These are phyloP conservation scores for Diaporthe longicolla DNA, from an alignment of 2,329 filamentous ascomycete species.

Conservation along the genomic window DNA sequence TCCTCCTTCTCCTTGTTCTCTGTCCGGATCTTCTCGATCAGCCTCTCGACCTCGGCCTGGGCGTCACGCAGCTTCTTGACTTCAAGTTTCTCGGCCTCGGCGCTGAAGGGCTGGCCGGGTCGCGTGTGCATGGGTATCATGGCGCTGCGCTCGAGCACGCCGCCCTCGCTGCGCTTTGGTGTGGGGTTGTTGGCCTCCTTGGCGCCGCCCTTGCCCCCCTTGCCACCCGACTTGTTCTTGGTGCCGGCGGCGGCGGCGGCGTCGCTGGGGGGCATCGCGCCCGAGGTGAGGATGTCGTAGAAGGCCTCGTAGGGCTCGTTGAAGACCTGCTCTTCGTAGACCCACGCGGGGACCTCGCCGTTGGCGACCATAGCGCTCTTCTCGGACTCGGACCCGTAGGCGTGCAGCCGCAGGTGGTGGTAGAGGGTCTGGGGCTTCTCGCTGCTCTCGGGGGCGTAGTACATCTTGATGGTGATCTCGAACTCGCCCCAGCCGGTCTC, in stretches of 20 bases:
- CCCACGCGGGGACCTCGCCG: constrained; percentile 81
- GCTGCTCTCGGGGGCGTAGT: constrained; percentile 87
- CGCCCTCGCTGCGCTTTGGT: constrained; percentile 59
- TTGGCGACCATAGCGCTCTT: constrained; percentile 71
- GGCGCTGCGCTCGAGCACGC: constrained; percentile 77
- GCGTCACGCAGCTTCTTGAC: constrained; percentile 74
- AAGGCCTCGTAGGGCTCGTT: constrained; percentile 96
- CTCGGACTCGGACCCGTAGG: constrained; percentile 87
- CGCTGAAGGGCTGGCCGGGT: constrained; percentile 80
- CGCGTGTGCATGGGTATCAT: constrained; percentile 79
- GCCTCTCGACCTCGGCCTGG: constrained; percentile 72
- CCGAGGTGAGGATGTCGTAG: constrained; percentile 86
- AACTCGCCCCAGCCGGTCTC: constrained; percentile 99
- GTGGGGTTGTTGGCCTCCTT: constrained; percentile 56
- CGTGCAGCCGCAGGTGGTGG: constrained; percentile 91
- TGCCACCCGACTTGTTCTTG: constrained; percentile 48
- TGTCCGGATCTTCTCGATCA: constrained; percentile 70
- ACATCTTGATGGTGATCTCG: constrained; percentile 94
- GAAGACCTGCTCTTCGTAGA: constrained; percentile 95
- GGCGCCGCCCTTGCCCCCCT: constrained; percentile 67
- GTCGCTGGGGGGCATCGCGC: constrained; percentile 65
- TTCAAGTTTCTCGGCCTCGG: constrained; percentile 76
- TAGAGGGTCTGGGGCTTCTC: constrained; percentile 98
- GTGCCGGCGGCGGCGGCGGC: constrained; percentile 1
- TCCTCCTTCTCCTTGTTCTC: constrained; percentile 76